A percentile compares a stretch with the other conserved stretches of the same genome.
These are phyloP conservation scores for Dittrichia graveolens DNA, from an alignment of 129 eudicot species.

Conservation along the genomic window DNA sequence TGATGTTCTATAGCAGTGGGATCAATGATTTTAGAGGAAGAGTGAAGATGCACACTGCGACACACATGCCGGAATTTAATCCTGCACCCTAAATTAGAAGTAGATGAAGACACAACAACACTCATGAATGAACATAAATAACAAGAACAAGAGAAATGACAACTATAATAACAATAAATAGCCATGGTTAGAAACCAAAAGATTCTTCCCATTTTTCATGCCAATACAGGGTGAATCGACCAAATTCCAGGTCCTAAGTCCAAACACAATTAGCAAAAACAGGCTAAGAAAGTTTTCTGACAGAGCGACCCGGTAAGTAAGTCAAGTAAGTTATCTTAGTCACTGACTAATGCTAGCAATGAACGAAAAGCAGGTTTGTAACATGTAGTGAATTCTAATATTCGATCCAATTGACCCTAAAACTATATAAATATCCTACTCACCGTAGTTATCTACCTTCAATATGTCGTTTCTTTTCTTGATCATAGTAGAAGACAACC, in stretches of 20 bases:
- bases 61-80: neutral
- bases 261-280: neutral
- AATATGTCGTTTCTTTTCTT: conserved; percentile 78
- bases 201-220: neutral
- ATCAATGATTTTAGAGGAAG: neutral
- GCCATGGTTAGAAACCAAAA: neutral
- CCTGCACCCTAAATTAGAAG: conserved; percentile 15
- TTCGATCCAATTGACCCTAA: conserved; percentile 24
- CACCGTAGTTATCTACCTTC: conserved; percentile 90
- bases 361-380: neutral
- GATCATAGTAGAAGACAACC: conserved; percentile 72
- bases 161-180: neutral
- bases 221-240: neutral
- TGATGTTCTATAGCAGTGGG: neutral
- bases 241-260: neutral
- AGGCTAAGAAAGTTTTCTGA: neutral
- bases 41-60: neutral
- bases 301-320: neutral
- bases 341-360: neutral
- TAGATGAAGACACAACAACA: neutral
- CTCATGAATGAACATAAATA: neutral
- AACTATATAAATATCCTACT: conserved; percentile 47
- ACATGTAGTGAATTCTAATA: neutral
- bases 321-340: neutral
- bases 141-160: neutral